Conservation (phyloP, 495 filamentous ascomycete species). For the Beverwykella pulmonaria region DNA sequence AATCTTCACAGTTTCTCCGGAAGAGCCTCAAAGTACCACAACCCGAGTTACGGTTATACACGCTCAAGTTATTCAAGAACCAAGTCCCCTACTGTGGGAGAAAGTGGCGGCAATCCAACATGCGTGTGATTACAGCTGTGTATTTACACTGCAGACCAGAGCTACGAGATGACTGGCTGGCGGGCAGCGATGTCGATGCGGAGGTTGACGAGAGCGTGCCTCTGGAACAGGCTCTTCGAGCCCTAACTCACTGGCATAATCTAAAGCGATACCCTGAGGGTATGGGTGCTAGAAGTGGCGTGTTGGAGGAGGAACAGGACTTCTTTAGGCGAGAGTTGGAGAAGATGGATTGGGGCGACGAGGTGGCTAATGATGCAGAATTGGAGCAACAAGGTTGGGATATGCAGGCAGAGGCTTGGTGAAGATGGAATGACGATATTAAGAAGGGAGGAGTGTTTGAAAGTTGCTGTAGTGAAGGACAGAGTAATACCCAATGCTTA, state of each 20-base stretch:
- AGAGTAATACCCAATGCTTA: background rate
- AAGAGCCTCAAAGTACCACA: conserved; percentile 91
- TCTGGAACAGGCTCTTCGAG: conserved; percentile 83
- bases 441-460: background rate
- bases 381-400: conserved; percentile 37
- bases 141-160: conserved; percentile 92
- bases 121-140: conserved; percentile 96
- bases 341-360: conserved; percentile 65
- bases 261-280: conserved; percentile 75
- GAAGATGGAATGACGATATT: background rate
- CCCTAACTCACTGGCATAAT: conserved; percentile 91
- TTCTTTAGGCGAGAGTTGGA: conserved; percentile 91
- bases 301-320: conserved; percentile 77
- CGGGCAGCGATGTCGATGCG: conserved; percentile 84
- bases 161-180: conserved; percentile 92
- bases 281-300: conserved; percentile 68
- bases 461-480: too few species aligned
- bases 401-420: conserved; percentile 39
- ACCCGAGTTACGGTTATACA: conserved; percentile 83
- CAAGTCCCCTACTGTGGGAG: conserved; percentile 97
- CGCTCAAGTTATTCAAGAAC: conserved; percentile 95
- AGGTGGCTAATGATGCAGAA: conserved; percentile 22
- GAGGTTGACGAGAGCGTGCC: conserved; percentile 92
- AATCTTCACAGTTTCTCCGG: conserved; percentile 82
- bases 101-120: conserved; percentile 97